Percentiles rank a stretch among this genome's conserved stretches.
Evolutionary conservation across 352 stramenopile species (phyloP).

Genomic region (Thraustochytrium striatum): DNA sequence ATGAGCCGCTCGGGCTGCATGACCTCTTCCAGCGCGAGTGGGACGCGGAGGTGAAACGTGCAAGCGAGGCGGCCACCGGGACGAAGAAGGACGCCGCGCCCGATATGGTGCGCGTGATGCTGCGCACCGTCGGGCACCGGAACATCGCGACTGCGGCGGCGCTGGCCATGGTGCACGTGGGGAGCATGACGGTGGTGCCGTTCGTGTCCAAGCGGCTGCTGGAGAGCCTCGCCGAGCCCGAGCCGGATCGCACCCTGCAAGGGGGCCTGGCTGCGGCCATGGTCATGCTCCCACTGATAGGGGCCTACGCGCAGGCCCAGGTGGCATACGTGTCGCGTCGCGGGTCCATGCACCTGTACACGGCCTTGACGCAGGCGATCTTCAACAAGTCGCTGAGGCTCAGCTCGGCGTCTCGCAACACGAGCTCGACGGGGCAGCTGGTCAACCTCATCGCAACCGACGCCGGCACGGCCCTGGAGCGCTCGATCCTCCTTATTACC

Average conservation of each 20-base stretch:
- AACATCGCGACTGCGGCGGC: constrained; percentile 84
- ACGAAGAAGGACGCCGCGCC: constrained; percentile 8
- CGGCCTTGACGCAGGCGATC: constrained; percentile 36
- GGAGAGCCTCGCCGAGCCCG: constrained; percentile 14
- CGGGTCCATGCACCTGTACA: constrained; percentile 28
- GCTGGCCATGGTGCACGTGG: constrained; percentile 73
- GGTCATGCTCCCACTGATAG: not conserved
- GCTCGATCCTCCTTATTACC: constrained; percentile 39
- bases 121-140: constrained; percentile 71
- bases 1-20: constrained; percentile 63
- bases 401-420: constrained; percentile 25
- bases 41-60: not conserved
- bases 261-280: not conserved
- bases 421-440: constrained; percentile 2
- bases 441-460: constrained; percentile 41
- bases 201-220: constrained; percentile 43
- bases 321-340: constrained; percentile 13
- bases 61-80: not conserved
- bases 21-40: constrained; percentile 55
- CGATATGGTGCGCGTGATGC: constrained; percentile 64
- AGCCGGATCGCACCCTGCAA: not conserved
- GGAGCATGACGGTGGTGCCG: not conserved
- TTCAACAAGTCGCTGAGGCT: constrained; percentile 39
- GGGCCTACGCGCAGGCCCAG: constrained; percentile 7
- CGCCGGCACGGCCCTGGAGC: constrained; percentile 28